Evolutionary conservation across 352 stramenopile genomes (phyloP).

Genomic region (Phytophthora pluvialis): DNA sequence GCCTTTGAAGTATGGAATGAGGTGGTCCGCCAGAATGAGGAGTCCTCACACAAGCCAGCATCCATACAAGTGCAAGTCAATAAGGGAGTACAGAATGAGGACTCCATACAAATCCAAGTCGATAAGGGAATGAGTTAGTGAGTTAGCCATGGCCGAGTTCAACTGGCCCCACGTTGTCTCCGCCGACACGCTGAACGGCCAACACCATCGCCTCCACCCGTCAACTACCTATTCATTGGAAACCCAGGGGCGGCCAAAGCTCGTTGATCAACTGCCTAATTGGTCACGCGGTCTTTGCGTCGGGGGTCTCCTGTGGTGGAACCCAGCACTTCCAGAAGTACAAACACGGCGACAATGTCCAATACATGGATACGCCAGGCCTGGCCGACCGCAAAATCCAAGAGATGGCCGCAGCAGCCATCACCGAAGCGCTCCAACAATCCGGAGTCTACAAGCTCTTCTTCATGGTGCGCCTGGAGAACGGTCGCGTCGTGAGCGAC

Average conservation of each 20-base stretch:
- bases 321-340: conserved; percentile 1
- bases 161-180: too few relatives aligned
- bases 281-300: neutral
- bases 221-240: conserved; percentile 10
- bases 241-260: conserved; percentile 7
- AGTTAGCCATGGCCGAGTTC: too few relatives aligned
- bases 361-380: conserved; percentile 31
- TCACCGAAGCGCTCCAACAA: conserved; percentile 26
- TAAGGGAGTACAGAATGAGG: too few relatives aligned
- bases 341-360: conserved; percentile 3
- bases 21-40: too few relatives aligned
- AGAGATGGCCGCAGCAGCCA: conserved; percentile 9
- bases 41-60: too few relatives aligned
- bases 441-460: conserved; percentile 30
- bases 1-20: too few relatives aligned
- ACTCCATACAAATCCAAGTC: too few relatives aligned
- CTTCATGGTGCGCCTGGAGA: conserved; percentile 32
- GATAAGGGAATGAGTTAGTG: too few relatives aligned
- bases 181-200: too few relatives aligned
- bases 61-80: too few relatives aligned
- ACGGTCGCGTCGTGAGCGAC: conserved; percentile 27
- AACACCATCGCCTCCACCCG: too few relatives aligned
- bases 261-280: conserved; percentile 9
- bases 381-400: conserved; percentile 15
- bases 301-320: neutral